Evolutionary conservation across 1,139 yeast species (phyloP), one percentile per base, ranked within the genome.

Genomic region (Kodamaea alishanica): DNA sequence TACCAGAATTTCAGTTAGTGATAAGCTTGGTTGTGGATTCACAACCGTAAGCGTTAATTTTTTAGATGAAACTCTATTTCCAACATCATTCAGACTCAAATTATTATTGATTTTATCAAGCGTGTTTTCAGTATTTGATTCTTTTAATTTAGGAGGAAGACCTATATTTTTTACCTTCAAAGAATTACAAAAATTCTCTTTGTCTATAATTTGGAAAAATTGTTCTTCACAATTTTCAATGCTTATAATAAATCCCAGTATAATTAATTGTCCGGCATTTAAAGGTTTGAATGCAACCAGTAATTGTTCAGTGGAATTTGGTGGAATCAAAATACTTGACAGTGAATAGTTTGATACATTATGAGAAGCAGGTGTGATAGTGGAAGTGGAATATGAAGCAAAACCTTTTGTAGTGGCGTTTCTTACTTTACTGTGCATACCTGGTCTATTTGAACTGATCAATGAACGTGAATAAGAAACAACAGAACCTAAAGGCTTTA

Each of bases 11-110:
- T 74, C 70, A 1, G 76, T 63, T 6, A 84, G 56, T 2, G 78
- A 70, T 34, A 87, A 61, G 6, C 72, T 62, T 0, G 95, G 95
- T 50, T 86, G 90, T 0, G 83, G 76, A 1, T 81, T 73, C 10
- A 84, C 68, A 0, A 84, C 84, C 4, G 62, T 58, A 6, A 70
- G 50, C 1, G 39, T 34, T 8, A 69, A 40, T 3, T 42, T 44
- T 33, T 50, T 53, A 0, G 55, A 48, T 1, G 42, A 29, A 0
- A 45, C 61, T 30, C 73, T 47, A 0, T 48, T 42, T 6, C 42
- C 39, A 6, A 57, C 38, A 7, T 54, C 44, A 25, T 54, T 53
- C 1, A 39, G 38, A n/a, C 34, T 32, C 33, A 67, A 50, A 39
- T 63, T 65, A 6, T 44, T 32, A 1, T 52, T 37, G 1, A 65